Evolutionary conservation across 2,329 filamentous ascomycete genomes (phyloP).

Genomic region (Neoascochyta sp.): DNA sequence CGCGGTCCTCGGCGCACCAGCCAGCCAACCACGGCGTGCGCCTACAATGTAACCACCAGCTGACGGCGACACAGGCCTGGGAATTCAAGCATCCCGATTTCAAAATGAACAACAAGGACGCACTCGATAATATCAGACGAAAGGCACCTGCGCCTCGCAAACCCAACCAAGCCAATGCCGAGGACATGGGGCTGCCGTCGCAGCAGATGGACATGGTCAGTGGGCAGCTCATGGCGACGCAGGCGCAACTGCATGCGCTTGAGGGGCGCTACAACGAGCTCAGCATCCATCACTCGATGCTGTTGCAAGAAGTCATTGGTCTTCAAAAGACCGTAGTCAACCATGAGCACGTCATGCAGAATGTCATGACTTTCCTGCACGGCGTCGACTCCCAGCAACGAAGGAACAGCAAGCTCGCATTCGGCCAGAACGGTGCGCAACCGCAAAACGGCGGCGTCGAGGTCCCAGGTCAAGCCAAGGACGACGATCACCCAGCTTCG

Average conservation of each 20-base stretch:
- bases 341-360: conserved; percentile 67
- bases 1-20: background rate
- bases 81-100: conserved; percentile 98
- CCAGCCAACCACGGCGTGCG: background rate
- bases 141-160: conserved; percentile 93
- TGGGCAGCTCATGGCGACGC: conserved; percentile 81
- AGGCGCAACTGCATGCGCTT: conserved; percentile 85
- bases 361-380: conserved; percentile 66
- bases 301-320: conserved; percentile 61
- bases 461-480: conserved; percentile 44
- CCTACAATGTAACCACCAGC: no score
- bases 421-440: conserved; percentile 27
- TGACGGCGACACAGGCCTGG: conserved; percentile 61
- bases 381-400: conserved; percentile 61
- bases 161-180: conserved; percentile 46
- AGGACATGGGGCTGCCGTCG: conserved; percentile 72
- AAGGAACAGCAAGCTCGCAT: conserved; percentile 54
- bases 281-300: conserved; percentile 60
- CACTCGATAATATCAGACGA: conserved; percentile 89
- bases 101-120: conserved; percentile 91
- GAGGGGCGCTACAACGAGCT: conserved; percentile 83
- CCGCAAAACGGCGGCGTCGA: conserved; percentile 44
- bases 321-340: conserved; percentile 68
- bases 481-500: conserved; percentile 63
- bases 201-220: conserved; percentile 89